Evolutionary conservation across 257 asterid genomes (phyloP).

Genomic region (Gardenia jasminoides): DNA sequence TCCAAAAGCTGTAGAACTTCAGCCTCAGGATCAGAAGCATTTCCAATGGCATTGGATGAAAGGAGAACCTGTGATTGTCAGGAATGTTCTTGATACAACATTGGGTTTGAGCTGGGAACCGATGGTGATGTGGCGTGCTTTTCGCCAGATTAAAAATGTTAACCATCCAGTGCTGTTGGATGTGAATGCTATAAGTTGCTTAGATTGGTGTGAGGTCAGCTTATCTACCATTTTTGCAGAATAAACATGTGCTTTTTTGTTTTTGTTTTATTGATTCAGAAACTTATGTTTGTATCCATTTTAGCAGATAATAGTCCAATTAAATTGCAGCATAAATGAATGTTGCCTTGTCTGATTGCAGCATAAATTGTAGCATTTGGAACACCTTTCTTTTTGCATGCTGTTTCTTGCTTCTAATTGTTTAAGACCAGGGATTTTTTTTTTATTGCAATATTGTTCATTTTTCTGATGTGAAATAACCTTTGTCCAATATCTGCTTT

Average conservation of each 20-base stretch:
- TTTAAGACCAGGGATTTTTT: not conserved
- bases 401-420: not conserved
- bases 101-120: conserved; percentile 98
- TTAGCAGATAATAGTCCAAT: not conserved
- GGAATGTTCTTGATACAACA: conserved; percentile 66
- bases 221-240: not conserved
- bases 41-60: conserved; percentile 72
- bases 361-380: not conserved
- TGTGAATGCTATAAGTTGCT: conserved; percentile 68
- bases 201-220: conserved; percentile 86
- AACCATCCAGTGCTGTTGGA: conserved; percentile 47
- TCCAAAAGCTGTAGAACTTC: conserved; percentile 60
- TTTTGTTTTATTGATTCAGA: not conserved
- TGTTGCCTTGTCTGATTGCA: not conserved
- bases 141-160: conserved; percentile 50
- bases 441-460: not conserved
- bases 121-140: conserved; percentile 98
- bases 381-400: not conserved
- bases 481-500: not conserved
- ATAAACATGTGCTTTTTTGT: not conserved
- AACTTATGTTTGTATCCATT: not conserved
- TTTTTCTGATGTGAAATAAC: not conserved
- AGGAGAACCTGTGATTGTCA: conserved; percentile 89
- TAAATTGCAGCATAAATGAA: not conserved
- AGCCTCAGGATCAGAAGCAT: conserved; percentile 56